Conservation (phyloP, 352 stramenopile genomes). For the Phytophthora melonis region DNA sequence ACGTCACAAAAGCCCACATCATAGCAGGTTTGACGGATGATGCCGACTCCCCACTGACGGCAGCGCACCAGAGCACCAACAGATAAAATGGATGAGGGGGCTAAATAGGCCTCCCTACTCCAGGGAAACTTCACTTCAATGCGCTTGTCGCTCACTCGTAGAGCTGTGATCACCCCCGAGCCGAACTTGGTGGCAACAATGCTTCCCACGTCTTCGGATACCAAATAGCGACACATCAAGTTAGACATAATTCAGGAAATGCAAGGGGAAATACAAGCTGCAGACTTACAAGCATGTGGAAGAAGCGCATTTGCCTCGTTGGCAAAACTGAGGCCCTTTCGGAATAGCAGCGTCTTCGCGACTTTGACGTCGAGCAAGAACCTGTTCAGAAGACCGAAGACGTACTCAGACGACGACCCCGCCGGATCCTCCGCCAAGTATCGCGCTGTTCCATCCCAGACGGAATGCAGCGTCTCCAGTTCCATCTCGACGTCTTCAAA, state of each 20-base stretch:
- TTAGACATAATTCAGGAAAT: neutral
- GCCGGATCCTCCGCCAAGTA: slow-evolving; percentile 76
- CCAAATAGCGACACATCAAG: slow-evolving; percentile 5
- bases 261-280: neutral
- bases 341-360: slow-evolving; percentile 65
- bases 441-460: slow-evolving; percentile 68
- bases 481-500: slow-evolving; percentile 77
- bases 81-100: slow-evolving; percentile 56
- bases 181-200: slow-evolving; percentile 71
- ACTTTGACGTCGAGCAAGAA: slow-evolving; percentile 85
- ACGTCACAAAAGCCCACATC: slow-evolving; percentile 64
- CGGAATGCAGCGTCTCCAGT: slow-evolving; percentile 62
- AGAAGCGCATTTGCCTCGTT: slow-evolving; percentile 42
- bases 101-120: slow-evolving; percentile 66
- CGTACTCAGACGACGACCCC: slow-evolving; percentile 75
- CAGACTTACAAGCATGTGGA: slow-evolving; percentile 56
- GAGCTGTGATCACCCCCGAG: slow-evolving; percentile 66
- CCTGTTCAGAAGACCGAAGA: slow-evolving; percentile 70
- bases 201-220: slow-evolving; percentile 61
- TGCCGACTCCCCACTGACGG: slow-evolving; percentile 60
- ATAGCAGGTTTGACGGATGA: slow-evolving; percentile 73
- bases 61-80: slow-evolving; percentile 62
- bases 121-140: slow-evolving; percentile 82
- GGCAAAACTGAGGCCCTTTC: slow-evolving; percentile 63
- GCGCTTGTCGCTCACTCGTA: slow-evolving; percentile 58